A percentile compares a stretch with the other conserved stretches of the same genome.
Evolutionary conservation across 345 rosid genomes (phyloP).

Genomic region (Eutrema yunnanense): DNA sequence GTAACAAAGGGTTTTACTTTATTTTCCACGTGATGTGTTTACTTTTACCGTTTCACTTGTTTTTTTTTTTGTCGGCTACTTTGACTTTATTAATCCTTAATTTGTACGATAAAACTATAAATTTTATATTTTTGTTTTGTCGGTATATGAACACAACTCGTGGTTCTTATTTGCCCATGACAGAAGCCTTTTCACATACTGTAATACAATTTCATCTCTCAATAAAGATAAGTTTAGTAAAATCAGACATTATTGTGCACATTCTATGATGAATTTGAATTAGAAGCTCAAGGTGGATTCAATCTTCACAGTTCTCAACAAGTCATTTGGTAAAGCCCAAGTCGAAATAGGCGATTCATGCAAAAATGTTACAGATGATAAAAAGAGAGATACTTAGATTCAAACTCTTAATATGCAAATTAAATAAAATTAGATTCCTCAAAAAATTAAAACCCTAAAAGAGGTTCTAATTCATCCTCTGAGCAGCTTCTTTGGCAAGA

Average conservation of each 20-base stretch:
- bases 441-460: neutral
- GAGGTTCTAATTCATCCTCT: conserved; percentile 46
- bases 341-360: neutral
- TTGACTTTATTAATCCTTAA: neutral
- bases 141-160: too few species aligned
- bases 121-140: too few species aligned
- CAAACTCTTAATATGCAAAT: neutral
- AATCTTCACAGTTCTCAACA: neutral
- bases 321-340: too few species aligned
- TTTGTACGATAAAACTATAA: too few species aligned
- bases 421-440: neutral
- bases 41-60: neutral
- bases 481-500: conserved; percentile 72
- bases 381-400: neutral
- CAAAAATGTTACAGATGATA: neutral
- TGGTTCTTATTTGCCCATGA: too few species aligned
- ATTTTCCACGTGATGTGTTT: neutral
- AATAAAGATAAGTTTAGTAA: too few species aligned
- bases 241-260: neutral
- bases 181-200: neutral
- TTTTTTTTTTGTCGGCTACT: neutral
- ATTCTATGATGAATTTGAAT: neutral
- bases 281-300: neutral
- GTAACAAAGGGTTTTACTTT: neutral
- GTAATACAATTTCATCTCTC: neutral